Conservation (phyloP, 257 asterid genomes). For the Pogostemon cablin region DNA sequence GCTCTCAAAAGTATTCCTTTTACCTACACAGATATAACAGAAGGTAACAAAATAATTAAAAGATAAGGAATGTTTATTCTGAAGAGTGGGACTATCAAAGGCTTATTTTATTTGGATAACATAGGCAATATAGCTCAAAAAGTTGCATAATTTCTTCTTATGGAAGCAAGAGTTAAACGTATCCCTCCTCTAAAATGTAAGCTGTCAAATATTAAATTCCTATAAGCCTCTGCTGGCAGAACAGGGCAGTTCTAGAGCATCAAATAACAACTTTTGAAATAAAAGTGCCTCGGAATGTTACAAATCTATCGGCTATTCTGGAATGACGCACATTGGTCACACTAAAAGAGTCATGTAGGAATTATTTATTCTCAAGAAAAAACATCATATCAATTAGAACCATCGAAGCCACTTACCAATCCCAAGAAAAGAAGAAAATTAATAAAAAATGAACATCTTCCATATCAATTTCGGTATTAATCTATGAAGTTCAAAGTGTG, state of each 20-base stretch:
- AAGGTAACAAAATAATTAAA: conserved; percentile 18
- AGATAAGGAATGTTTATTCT: neutral
- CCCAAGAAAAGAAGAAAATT: neutral
- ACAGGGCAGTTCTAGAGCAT: conserved; percentile 8
- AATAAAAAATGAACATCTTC: neutral
- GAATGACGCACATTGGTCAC: conserved; percentile 5
- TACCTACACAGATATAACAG: conserved; percentile 47
- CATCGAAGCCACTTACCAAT: neutral
- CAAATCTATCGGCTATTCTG: neutral
- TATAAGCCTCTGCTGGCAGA: conserved; percentile 5
- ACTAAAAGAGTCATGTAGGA: neutral
- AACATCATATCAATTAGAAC: neutral
- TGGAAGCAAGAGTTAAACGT: neutral
- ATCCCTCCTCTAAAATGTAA: neutral
- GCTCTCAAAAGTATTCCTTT: conserved; percentile 90
- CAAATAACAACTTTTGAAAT: neutral
- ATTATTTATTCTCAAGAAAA: neutral
- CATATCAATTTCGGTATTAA: conserved; percentile 1
- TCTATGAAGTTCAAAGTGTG: neutral
- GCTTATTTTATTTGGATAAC: neutral
- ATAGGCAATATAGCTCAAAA: conserved; percentile 3
- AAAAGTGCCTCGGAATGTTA: neutral
- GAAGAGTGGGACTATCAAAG: neutral
- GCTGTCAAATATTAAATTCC: neutral
- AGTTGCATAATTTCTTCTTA: conserved; percentile 3